Percentiles rank a stretch among this genome's conserved stretches.
Conservation (phyloP, 2,329 filamentous ascomycete species). For the Podosphaera fusca region DNA sequence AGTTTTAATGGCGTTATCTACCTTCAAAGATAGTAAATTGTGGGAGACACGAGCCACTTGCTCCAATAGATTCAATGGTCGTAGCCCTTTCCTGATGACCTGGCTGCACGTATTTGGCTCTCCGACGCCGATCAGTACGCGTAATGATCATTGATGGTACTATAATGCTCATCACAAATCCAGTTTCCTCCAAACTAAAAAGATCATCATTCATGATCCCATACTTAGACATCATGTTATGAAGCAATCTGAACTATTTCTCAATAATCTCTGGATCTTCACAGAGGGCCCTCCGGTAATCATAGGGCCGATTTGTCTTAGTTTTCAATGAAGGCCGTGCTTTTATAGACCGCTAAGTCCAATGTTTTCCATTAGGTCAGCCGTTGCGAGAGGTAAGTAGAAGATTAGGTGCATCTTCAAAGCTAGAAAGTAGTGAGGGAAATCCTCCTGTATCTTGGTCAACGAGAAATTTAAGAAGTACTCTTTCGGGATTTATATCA, state of each 20-base stretch:
- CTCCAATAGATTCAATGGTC: not conserved
- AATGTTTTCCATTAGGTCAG: too few relatives aligned
- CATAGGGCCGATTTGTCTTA: slow-evolving; percentile 3
- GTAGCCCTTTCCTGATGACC: not conserved
- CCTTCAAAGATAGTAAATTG: not conserved
- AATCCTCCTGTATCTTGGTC: too few relatives aligned
- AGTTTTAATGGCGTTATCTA: not conserved
- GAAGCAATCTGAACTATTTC: slow-evolving; percentile 6
- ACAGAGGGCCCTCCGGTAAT: slow-evolving; percentile 7
- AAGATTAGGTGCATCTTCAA: too few relatives aligned
- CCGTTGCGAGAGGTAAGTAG: too few relatives aligned
- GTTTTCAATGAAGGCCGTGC: not conserved
- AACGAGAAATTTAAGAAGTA: too few relatives aligned
- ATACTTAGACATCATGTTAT: slow-evolving; percentile 8
- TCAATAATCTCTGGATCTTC: slow-evolving; percentile 8
- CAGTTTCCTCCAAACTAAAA: slow-evolving; percentile 1
- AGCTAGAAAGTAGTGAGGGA: too few relatives aligned
- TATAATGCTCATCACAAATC: slow-evolving; percentile 8
- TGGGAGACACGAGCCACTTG: not conserved
- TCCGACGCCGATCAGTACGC: too few relatives aligned
- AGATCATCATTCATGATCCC: slow-evolving; percentile 5
- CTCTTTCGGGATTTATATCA: too few relatives aligned
- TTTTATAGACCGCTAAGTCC: too few relatives aligned
- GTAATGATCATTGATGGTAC: too few relatives aligned
- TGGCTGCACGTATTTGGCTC: too few relatives aligned